These are phyloP conservation scores for Diospyros lotus DNA, from an alignment of 148 eudicot species.

Conservation along the genomic window DNA sequence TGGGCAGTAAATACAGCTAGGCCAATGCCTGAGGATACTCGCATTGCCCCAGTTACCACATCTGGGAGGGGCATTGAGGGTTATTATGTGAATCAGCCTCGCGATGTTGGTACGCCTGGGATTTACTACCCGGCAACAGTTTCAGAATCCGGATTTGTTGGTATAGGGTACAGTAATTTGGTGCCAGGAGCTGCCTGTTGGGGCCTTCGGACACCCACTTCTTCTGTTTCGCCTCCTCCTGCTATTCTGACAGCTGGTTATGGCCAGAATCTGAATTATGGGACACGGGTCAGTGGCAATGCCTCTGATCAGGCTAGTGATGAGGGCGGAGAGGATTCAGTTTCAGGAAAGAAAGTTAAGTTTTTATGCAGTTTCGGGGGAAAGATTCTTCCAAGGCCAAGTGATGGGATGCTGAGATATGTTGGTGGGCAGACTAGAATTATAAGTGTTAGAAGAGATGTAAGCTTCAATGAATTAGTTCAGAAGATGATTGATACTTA, in stretches of 20 bases:
- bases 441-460: slow-evolving; percentile 62
- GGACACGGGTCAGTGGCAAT: slow-evolving; percentile 24
- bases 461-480: slow-evolving; percentile 55
- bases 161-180: slow-evolving; percentile 47
- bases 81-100: slow-evolving; percentile 30
- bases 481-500: slow-evolving; percentile 64
- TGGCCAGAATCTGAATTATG: slow-evolving; percentile 27
- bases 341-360: slow-evolving; percentile 68
- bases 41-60: slow-evolving; percentile 39
- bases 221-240: slow-evolving; percentile 24
- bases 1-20: slow-evolving; percentile 50
- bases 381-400: slow-evolving; percentile 81
- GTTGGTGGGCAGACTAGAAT: slow-evolving; percentile 95
- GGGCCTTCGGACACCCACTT: slow-evolving; percentile 42
- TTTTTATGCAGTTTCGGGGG: slow-evolving; percentile 93
- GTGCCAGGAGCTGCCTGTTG: slow-evolving; percentile 34
- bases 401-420: slow-evolving; percentile 80
- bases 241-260: slow-evolving; percentile 20
- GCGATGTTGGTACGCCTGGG: slow-evolving; percentile 41
- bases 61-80: slow-evolving; percentile 42
- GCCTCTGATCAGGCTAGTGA: slow-evolving; percentile 53
- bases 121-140: slow-evolving; percentile 41
- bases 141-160: slow-evolving; percentile 39
- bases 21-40: slow-evolving; percentile 48
- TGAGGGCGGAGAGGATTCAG: slow-evolving; percentile 62